phyloP scores from a whole-genome alignment of 768 basidiomycete genomes.

The Amanita rimosa region DNA sequence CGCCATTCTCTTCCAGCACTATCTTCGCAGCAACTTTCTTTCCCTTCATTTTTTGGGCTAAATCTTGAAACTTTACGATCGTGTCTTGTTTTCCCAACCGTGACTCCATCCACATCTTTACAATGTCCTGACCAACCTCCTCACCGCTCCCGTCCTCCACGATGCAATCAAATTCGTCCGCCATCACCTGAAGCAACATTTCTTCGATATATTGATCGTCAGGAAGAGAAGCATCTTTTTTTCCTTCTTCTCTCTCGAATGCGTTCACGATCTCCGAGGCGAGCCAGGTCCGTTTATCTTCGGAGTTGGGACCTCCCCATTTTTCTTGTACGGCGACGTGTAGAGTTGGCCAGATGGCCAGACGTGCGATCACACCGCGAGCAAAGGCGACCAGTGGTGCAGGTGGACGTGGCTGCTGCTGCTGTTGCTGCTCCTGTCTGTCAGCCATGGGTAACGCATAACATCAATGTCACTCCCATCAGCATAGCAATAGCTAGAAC shows the following conservation, averaged over 20 bases:
- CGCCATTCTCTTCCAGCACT: conserved; percentile 34
- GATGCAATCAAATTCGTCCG: conserved; percentile 76
- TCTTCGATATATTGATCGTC: conserved; percentile 78
- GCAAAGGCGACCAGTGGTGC: conserved; percentile 64
- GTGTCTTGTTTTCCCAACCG: conserved; percentile 31
- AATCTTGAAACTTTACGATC: conserved; percentile 51
- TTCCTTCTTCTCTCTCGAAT: conserved; percentile 53
- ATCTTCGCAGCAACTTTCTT: conserved; percentile 24
- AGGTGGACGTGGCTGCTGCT: conserved; percentile 19
- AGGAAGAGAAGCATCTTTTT: conserved; percentile 22
- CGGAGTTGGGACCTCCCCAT: conserved; percentile 76
- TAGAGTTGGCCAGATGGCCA: conserved; percentile 78
- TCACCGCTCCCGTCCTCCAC: conserved; percentile 82
- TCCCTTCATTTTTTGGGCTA: conserved; percentile 46
- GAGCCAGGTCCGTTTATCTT: conserved; percentile 74
- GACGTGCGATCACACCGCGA: conserved; percentile 72
- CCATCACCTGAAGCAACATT: conserved; percentile 71
- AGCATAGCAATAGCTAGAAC: no score
- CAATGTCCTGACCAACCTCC: conserved; percentile 60
- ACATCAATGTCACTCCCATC: no score
- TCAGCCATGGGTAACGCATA: no score
- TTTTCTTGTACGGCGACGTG: conserved; percentile 74
- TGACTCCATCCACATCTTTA: conserved; percentile 54
- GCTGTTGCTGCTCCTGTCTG: no score
- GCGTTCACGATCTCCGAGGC: conserved; percentile 72